Conservation (phyloP, 1,284 basidiomycete species). For the Ceratobasidium sp. region DNA sequence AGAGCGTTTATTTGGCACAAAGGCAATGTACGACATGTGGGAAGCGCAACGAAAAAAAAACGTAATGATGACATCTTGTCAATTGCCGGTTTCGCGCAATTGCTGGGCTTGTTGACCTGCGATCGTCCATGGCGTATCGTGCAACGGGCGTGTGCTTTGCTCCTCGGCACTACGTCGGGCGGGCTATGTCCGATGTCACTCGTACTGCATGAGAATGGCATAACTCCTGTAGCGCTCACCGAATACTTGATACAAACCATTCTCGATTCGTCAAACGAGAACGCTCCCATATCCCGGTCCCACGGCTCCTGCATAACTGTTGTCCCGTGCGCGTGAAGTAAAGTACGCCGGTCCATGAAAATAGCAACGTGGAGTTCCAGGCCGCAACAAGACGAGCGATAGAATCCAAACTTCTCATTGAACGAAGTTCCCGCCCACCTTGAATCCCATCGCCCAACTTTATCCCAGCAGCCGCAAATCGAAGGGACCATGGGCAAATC, state of each 20-base stretch:
- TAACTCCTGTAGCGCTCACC: too few relatives aligned
- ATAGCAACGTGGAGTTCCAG: conserved; percentile 17
- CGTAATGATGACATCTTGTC: too few relatives aligned
- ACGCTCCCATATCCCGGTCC: background rate
- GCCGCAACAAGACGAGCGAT: background rate
- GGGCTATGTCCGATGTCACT: background rate
- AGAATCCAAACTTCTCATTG: conserved; percentile 1
- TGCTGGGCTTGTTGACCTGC: background rate
- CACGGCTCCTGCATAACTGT: conserved; percentile 15
- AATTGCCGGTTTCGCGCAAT: too few relatives aligned
- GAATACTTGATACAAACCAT: conserved; percentile 8
- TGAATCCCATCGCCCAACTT: background rate
- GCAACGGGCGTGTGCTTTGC: background rate
- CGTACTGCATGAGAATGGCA: background rate
- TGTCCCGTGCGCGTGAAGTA: conserved; percentile 1
- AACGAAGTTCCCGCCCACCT: background rate
- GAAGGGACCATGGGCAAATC: background rate
- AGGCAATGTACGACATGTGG: too few relatives aligned
- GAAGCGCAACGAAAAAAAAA: too few relatives aligned
- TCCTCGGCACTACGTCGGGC: background rate
- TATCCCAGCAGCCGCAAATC: conserved; percentile 27
- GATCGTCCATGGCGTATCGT: background rate
- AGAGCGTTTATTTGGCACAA: too few relatives aligned
- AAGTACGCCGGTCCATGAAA: background rate
- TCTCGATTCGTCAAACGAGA: background rate